phyloP scores from a whole-genome alignment of 2,329 filamentous ascomycete species.

The Trichoderma sp. region DNA sequence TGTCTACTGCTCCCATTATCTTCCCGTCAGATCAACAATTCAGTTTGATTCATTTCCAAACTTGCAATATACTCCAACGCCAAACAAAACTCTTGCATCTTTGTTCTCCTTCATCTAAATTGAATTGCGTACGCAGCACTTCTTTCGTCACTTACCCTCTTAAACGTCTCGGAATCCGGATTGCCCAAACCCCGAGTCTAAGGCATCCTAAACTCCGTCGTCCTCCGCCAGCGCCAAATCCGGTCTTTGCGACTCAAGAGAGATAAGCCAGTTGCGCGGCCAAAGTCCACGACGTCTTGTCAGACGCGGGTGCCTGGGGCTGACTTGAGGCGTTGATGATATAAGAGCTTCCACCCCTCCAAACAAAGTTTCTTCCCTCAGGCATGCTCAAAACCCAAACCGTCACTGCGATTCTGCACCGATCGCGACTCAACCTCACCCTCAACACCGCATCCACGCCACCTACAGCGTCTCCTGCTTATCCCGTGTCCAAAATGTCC shows the following conservation, averaged over 20 bases:
- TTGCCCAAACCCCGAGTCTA: slow-evolving; percentile 21
- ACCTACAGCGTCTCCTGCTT: slow-evolving; percentile 1
- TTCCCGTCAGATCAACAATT: not conserved
- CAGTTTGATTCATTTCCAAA: not conserved
- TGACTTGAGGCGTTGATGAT: not conserved
- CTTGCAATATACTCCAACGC: not conserved
- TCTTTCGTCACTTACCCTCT: not conserved
- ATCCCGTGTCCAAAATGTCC: slow-evolving; percentile 40
- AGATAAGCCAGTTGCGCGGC: slow-evolving; percentile 14
- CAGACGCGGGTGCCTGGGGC: slow-evolving; percentile 24
- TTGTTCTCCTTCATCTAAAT: not conserved
- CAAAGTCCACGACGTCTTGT: slow-evolving; percentile 3
- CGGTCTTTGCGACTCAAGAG: slow-evolving; percentile 22
- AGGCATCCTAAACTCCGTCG: slow-evolving; percentile 15
- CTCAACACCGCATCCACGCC: slow-evolving; percentile 32
- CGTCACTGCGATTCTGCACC: slow-evolving; percentile 46
- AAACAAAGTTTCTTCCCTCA: slow-evolving; percentile 27
- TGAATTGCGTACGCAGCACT: slow-evolving; percentile 6
- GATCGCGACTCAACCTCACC: slow-evolving; percentile 44
- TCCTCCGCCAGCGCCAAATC: slow-evolving; percentile 25
- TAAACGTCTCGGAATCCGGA: slow-evolving; percentile 17
- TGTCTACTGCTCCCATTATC: not conserved
- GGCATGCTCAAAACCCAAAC: slow-evolving; percentile 53
- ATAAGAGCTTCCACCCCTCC: slow-evolving; percentile 8
- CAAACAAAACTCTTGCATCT: not conserved